A percentile compares a stretch with the other conserved stretches of the same genome.
Evolutionary conservation across 2,329 filamentous ascomycete genomes (phyloP).

Genomic region (Orbilia quercus): DNA sequence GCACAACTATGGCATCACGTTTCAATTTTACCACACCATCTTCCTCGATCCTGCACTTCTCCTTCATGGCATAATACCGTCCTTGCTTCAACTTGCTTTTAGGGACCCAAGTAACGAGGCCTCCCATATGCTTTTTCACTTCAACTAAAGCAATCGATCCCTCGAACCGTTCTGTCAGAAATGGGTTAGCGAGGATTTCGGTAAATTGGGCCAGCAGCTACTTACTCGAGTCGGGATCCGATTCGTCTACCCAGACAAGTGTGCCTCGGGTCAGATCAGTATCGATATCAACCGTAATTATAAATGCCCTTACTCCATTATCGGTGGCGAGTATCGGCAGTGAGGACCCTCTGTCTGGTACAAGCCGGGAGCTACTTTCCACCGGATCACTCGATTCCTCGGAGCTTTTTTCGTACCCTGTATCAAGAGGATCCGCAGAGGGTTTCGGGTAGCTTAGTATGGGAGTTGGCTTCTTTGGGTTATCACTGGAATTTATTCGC

Average conservation of each 20-base stretch:
- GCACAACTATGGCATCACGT: slow-evolving; percentile 41
- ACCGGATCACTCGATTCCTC: background rate
- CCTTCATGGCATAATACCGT: slow-evolving; percentile 49
- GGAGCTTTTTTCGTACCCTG: background rate
- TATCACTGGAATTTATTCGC: background rate
- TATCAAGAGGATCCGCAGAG: background rate
- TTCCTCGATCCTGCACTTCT: slow-evolving; percentile 37
- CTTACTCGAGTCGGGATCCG: slow-evolving; percentile 39
- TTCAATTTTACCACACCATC: slow-evolving; percentile 38
- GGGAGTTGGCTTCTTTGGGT: background rate
- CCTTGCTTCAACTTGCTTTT: slow-evolving; percentile 49
- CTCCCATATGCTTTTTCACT: slow-evolving; percentile 18
- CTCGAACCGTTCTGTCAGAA: slow-evolving; percentile 32
- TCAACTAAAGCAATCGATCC: slow-evolving; percentile 15
- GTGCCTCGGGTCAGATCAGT: slow-evolving; percentile 23
- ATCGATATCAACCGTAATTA: slow-evolving; percentile 27
- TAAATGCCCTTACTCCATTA: slow-evolving; percentile 31
- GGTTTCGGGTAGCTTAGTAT: background rate
- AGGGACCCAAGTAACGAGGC: slow-evolving; percentile 35
- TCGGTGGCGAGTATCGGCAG: slow-evolving; percentile 24
- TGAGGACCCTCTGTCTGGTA: slow-evolving; percentile 9
- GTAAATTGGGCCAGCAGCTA: background rate
- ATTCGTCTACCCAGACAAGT: slow-evolving; percentile 50
- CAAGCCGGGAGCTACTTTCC: background rate
- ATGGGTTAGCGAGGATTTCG: background rate